Evolutionary conservation across 306 rosid genomes (phyloP).

Genomic region (Vicia sativa): DNA sequence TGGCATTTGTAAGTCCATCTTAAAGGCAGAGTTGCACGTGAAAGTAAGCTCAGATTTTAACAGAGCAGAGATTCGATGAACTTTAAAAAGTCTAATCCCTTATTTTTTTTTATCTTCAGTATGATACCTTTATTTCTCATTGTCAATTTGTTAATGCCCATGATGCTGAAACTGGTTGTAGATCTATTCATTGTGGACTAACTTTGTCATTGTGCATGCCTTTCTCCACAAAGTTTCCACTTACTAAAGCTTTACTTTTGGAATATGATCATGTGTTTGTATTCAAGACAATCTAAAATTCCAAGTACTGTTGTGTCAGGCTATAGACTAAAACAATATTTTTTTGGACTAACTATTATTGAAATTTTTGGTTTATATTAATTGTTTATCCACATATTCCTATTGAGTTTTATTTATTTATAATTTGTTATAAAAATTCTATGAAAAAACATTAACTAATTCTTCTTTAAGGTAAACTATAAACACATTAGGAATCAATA

Average conservation of each 20-base stretch:
- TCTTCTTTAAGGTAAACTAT: no score
- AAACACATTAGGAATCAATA: no score
- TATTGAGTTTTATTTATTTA: no score
- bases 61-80: conserved; percentile 21
- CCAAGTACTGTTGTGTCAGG: no score
- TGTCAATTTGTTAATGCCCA: neutral
- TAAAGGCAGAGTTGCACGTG: conserved; percentile 2
- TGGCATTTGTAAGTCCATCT: conserved; percentile 36
- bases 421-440: no score
- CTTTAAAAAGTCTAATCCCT: conserved; percentile 42
- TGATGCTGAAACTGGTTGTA: conserved; percentile 15
- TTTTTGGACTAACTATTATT: no score
- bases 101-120: conserved; percentile 19
- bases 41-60: conserved; percentile 43
- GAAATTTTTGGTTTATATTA: no score
- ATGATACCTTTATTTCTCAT: conserved; percentile 10
- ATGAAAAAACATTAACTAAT: no score
- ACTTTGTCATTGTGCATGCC: conserved; percentile 20
- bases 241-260: conserved; percentile 10
- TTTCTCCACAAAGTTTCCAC: conserved; percentile 36
- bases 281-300: no score
- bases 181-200: neutral
- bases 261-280: no score
- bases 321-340: no score
- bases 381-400: no score